Base-by-base conservation (phyloP, 208 protist species). In the Trichomonas tenax region DNA sequence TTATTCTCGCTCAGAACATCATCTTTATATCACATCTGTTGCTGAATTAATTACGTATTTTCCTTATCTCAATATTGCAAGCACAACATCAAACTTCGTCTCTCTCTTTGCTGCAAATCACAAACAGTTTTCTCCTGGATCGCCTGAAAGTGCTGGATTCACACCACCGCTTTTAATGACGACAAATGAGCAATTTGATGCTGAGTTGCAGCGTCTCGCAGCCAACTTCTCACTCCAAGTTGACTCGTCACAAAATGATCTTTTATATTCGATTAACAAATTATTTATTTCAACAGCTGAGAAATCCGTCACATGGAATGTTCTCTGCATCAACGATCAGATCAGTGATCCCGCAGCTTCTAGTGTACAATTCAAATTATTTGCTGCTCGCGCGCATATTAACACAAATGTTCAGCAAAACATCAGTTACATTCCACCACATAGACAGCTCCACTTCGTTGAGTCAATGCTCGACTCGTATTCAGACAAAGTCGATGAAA, bases 401-500 rank as follows among this genome's bases (percentile, higher is more conserved):
- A 93, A 48, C 14, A 51, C 44, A 23, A 11, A 44, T 46, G n/a
- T 44, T 58, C 44, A 41, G 45, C 14, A 23, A 51, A 34, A 34
- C 17, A 34, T 93, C 14, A 41, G 31, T 51, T 93, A 51, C 44
- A 93, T 93, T 38, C 86, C 86, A 93, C 34, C 40, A 51, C 86
- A 93, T 51, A 41, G 86, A n/a, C 86, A 93, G 46, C 6, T 93
- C 15, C 86, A 93, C 44, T 93, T 93, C 31, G 44, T 93, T 51
- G 14, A 41, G n/a, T 93, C 86, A 8, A 48, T 41, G 41, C 31
- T 93, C 14, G 44, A 51, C 31, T 93, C 86, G 11, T 93, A 48
- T 93, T 17, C 11, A 6, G 86, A 41, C 21, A 93, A 93, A 93
- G 44, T 93, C 31, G 86, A 93, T 93, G 86, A 93, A 93, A 93